These are phyloP conservation scores for Epithemia pelagica DNA, from an alignment of 108 stramenopile genomes.

Conservation along the genomic window DNA sequence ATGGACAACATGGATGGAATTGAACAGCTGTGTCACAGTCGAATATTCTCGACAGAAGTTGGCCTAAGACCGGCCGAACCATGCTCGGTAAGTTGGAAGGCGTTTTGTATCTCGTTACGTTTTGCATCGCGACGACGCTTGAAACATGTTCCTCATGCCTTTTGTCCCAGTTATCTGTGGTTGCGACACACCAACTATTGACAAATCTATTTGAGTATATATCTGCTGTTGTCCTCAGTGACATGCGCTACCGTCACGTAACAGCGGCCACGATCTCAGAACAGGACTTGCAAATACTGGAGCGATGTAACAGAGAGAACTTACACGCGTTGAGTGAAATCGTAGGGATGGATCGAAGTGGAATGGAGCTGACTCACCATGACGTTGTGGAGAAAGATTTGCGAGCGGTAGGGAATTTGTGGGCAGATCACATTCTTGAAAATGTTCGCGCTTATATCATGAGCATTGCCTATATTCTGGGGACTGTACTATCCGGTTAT, in stretches of 20 bases:
- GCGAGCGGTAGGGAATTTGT: conserved; percentile 37
- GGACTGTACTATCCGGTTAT: conserved; percentile 53
- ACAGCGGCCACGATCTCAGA: conserved; percentile 42
- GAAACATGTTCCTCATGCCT: too few species aligned
- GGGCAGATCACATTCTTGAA: conserved; percentile 59
- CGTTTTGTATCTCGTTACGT: too few species aligned
- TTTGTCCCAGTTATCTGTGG: too few species aligned
- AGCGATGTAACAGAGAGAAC: conserved; percentile 44
- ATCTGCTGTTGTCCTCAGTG: conserved; percentile 38
- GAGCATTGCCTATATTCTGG: conserved; percentile 50
- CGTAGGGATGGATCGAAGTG: conserved; percentile 31
- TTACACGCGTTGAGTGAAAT: conserved; percentile 43
- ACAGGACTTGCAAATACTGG: conserved; percentile 44
- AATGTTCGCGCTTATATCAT: conserved; percentile 55
- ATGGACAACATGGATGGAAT: conserved; percentile 27
- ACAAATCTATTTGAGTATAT: conserved; percentile 61
- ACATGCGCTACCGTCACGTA: conserved; percentile 30
- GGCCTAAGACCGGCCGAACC: conserved; percentile 70
- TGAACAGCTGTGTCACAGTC: conserved; percentile 19
- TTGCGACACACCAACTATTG: conserved; percentile 58
- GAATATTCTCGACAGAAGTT: conserved; percentile 60
- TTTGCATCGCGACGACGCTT: too few species aligned
- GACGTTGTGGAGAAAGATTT: conserved; percentile 23
- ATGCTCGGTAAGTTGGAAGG: too few species aligned
- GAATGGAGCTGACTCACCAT: conserved; percentile 8